A percentile compares a stretch with the other conserved stretches of the same genome.
Conservation (phyloP, 2,329 filamentous ascomycete genomes). For the Tolypocladium ophioglossoides region DNA sequence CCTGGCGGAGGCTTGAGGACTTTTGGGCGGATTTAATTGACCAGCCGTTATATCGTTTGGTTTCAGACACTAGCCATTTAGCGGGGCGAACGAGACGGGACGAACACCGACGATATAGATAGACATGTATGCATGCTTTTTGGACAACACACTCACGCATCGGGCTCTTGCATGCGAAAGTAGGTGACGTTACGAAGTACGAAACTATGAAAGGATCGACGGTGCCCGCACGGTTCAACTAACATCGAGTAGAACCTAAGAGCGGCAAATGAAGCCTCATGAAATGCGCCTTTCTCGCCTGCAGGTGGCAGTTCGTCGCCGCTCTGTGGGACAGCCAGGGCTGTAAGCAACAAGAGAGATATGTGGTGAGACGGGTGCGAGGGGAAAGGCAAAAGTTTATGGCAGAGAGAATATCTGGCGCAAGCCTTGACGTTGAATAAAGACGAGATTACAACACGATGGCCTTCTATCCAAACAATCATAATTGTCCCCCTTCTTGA, state of each 20-base stretch:
- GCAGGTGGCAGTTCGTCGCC: background rate
- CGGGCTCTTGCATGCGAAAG: background rate
- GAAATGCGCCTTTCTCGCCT: background rate
- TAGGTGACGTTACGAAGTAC: background rate
- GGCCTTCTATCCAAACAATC: too few species aligned
- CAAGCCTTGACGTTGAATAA: background rate
- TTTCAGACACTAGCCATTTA: background rate
- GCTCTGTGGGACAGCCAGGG: slow-evolving; percentile 9
- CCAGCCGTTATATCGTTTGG: background rate
- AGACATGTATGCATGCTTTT: background rate
- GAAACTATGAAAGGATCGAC: too few species aligned
- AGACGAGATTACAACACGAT: too few species aligned
- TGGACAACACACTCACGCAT: background rate
- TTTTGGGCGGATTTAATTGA: background rate
- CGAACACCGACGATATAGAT: background rate
- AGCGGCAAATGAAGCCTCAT: background rate
- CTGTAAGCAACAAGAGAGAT: background rate
- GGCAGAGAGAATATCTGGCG: background rate
- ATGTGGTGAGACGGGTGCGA: too few species aligned
- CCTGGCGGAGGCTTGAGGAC: slow-evolving; percentile 15
- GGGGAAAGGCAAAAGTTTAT: too few species aligned
- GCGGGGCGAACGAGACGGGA: background rate
- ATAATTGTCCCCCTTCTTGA: too few species aligned
- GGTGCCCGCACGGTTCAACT: too few species aligned
- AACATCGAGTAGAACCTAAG: background rate